Evolutionary conservation across 176 grass and related monocot species (phyloP), one percentile per base, ranked within the genome.

Genomic region (Phoenix roebelenii): DNA sequence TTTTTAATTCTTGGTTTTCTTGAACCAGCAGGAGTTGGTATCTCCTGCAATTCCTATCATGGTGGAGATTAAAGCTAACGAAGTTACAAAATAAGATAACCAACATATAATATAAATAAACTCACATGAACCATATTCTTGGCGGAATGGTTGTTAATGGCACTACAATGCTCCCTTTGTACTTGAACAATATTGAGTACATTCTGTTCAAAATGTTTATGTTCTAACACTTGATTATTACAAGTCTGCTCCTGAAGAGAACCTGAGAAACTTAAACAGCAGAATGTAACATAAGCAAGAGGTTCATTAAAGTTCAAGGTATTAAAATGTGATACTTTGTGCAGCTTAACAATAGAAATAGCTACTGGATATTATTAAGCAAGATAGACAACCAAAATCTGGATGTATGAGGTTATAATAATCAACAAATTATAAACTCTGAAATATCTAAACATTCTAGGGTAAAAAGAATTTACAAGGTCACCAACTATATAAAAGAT

Each of bases 221-320:
- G 81, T 50, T 79, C 71, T 5, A 3, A 51, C 66, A 80, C 72
- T 67, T 66, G 76, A 71, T 85, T 85, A 68, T 71, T 80, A 73
- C 68, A 64, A 63, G 59, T 84, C 39, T 54, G 71, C 63, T 74
- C 71, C 50, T 73, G 59, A 91, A 81, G 44, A 25, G 70, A 59
- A 85, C 82, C 94, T 98, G 84, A 89, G 83, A 95, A 88, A 72
- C 76, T 97, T 91, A 73, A 82, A 66, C 83, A 85, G 70, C 58
- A 52, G 55, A 83, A 83, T 24, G 70, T 61, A 67, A 51, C 78
- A 74, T 83, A 84, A 81, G 74, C 52, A 72, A 61, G 54, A 66
- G 44, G 25, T 73, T 48, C 72, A 58, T 68, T 44, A 12, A 44
- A 44, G 35, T 14, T 12, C 35, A 12, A 44, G 12, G 10, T 12